These are phyloP conservation scores for Myxozyma neotropica DNA, from an alignment of 805 yeast species.

Conservation along the genomic window DNA sequence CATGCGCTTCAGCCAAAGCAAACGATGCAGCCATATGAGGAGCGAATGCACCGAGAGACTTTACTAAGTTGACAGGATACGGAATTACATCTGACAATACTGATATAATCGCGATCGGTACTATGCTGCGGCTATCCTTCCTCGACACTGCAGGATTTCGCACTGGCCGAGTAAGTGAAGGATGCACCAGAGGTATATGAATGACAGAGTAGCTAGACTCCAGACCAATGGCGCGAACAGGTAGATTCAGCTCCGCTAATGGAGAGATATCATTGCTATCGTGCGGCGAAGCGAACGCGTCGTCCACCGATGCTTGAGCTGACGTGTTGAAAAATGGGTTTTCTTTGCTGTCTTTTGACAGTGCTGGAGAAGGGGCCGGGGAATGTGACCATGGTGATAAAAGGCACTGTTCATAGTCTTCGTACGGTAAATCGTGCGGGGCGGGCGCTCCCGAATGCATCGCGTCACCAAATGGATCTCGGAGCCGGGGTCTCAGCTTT, in stretches of 20 bases:
- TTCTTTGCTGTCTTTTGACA: conserved; percentile 35
- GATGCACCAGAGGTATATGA: conserved; percentile 41
- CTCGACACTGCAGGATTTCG: background rate
- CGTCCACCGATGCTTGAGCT: conserved; percentile 20
- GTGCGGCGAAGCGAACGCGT: conserved; percentile 36
- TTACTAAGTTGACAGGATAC: conserved; percentile 38
- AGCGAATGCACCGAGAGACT: conserved; percentile 34
- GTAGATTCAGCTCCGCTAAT: conserved; percentile 15
- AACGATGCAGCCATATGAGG: conserved; percentile 42
- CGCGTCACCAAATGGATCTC: conserved; percentile 27
- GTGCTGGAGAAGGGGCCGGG: conserved; percentile 43
- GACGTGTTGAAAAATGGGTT: conserved; percentile 38
- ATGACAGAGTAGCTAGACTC: conserved; percentile 40
- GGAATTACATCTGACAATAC: conserved; percentile 41
- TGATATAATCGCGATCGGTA: conserved; percentile 42
- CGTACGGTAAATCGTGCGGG: conserved; percentile 30
- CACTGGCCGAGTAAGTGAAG: conserved; percentile 24
- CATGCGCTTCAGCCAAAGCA: conserved; percentile 38
- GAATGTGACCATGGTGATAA: conserved; percentile 41
- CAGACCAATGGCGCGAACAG: conserved; percentile 41
- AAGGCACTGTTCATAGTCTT: conserved; percentile 40
- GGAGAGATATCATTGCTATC: conserved; percentile 7
- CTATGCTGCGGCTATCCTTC: conserved; percentile 24
- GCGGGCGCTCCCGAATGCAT: background rate
- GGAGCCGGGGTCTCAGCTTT: conserved; percentile 8